Evolutionary conservation across 2,329 filamentous ascomycete genomes (phyloP).

Genomic region (Sporothrix schenckii): DNA sequence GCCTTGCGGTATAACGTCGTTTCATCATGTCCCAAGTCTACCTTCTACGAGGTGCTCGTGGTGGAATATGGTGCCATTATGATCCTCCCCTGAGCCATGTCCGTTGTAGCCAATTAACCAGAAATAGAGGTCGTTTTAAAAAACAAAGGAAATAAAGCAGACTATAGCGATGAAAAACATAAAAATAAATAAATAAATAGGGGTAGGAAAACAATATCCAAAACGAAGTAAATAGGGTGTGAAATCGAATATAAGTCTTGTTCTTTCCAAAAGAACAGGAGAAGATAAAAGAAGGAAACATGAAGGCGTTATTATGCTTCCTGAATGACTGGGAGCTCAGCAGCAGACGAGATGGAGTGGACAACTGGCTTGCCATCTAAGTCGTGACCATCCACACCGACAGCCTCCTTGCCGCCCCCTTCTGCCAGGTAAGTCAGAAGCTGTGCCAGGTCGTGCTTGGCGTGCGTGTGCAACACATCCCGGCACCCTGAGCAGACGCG

Average conservation of each 20-base stretch:
- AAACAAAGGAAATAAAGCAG: background rate
- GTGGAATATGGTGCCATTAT: slow-evolving; percentile 16
- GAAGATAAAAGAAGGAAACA: background rate
- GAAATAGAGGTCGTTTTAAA: background rate
- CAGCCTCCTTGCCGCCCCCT: background rate
- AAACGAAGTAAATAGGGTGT: background rate
- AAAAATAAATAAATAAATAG: background rate
- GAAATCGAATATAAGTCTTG: slow-evolving; percentile 6
- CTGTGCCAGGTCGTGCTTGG: slow-evolving; percentile 49
- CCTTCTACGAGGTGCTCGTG: background rate
- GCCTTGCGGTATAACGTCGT: slow-evolving; percentile 43
- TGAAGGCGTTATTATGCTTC: slow-evolving; percentile 22
- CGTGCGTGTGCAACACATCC: slow-evolving; percentile 47
- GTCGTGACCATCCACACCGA: background rate
- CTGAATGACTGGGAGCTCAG: slow-evolving; percentile 30
- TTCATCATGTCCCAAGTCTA: slow-evolving; percentile 18
- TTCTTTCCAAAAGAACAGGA: slow-evolving; percentile 13
- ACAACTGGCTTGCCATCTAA: background rate
- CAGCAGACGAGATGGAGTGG: background rate
- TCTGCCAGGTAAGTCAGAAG: slow-evolving; percentile 41
- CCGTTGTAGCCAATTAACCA: background rate
- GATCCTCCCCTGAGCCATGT: background rate
- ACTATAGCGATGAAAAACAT: background rate
- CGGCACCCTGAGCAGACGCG: slow-evolving; percentile 56
- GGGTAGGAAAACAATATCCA: background rate